phyloP scores from a whole-genome alignment of 331 rosid species.

The Stylosanthes scabra region DNA sequence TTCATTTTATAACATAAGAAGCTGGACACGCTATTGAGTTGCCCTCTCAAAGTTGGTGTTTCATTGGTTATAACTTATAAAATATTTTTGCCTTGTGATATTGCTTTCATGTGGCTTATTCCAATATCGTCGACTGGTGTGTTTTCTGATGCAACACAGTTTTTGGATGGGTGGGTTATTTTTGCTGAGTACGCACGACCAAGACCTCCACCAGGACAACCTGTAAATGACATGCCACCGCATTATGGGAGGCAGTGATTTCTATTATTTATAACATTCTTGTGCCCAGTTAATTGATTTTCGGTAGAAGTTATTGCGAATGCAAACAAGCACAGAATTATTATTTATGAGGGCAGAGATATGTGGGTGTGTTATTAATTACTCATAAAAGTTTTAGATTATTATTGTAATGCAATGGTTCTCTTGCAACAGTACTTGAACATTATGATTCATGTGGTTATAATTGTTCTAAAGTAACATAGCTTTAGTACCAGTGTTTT shows the following conservation, averaged over 20 bases:
- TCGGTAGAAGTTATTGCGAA: constrained; percentile 12
- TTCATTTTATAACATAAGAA: not conserved
- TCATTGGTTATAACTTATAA: not conserved
- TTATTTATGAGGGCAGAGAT: constrained; percentile 32
- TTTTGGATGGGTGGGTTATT: constrained; percentile 98
- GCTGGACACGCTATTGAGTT: too few relatives aligned
- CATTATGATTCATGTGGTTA: not conserved
- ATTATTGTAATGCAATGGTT: constrained; percentile 24
- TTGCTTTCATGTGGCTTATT: constrained; percentile 11
- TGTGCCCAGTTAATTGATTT: constrained; percentile 31
- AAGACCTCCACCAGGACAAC: constrained; percentile 61
- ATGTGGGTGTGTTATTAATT: constrained; percentile 33
- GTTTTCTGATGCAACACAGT: constrained; percentile 50
- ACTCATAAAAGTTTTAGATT: constrained; percentile 24
- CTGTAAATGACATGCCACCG: constrained; percentile 38
- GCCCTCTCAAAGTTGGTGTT: too few relatives aligned
- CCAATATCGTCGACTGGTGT: constrained; percentile 21
- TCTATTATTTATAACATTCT: constrained; percentile 25
- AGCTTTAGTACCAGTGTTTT: not conserved
- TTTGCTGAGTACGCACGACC: constrained; percentile 97
- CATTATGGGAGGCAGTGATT: constrained; percentile 59
- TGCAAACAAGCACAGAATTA: constrained; percentile 17
- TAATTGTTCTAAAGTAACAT: not conserved
- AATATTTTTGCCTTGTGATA: constrained; percentile 6
- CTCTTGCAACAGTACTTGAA: not conserved